Conservation (phyloP, 768 basidiomycete species). For the Pleurotus djamor region DNA sequence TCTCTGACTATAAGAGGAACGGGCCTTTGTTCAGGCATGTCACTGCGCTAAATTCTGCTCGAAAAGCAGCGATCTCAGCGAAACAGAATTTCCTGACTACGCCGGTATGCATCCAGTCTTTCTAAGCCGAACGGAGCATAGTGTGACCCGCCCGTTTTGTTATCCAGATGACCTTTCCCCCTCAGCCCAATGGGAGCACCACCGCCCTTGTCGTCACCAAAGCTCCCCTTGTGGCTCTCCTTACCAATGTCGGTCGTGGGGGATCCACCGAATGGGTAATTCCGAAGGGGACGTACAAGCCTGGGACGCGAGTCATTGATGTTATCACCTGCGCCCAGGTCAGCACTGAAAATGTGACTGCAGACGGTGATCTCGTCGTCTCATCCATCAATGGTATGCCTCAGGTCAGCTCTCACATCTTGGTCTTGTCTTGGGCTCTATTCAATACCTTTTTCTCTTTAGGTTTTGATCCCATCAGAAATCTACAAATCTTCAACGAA, state of each 20-base stretch:
- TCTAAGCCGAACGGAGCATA: background rate
- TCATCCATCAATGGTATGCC: conserved; percentile 43
- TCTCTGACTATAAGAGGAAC: conserved; percentile 47
- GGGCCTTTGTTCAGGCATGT: conserved; percentile 48
- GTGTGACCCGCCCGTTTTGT: background rate
- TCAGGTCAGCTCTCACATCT: conserved; percentile 21
- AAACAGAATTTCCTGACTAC: conserved; percentile 45
- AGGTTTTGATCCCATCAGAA: background rate
- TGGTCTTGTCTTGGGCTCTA: too few species aligned
- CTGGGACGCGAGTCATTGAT: conserved; percentile 46
- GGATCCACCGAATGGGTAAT: conserved; percentile 41
- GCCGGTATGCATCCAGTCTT: conserved; percentile 28
- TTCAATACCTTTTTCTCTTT: background rate
- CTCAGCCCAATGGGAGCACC: conserved; percentile 24
- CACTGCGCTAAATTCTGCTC: conserved; percentile 46
- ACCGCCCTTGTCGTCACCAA: conserved; percentile 50
- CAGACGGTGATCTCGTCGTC: conserved; percentile 38
- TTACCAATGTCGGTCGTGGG: conserved; percentile 50
- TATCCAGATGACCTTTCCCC: conserved; percentile 42
- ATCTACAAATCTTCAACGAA: background rate
- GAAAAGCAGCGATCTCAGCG: conserved; percentile 44
- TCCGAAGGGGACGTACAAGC: conserved; percentile 29
- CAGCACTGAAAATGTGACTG: conserved; percentile 27
- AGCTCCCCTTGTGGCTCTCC: conserved; percentile 50
- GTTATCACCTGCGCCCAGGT: conserved; percentile 40